Evolutionary conservation across 768 basidiomycete species (phyloP).

Genomic region (Jaapia argillacea): DNA sequence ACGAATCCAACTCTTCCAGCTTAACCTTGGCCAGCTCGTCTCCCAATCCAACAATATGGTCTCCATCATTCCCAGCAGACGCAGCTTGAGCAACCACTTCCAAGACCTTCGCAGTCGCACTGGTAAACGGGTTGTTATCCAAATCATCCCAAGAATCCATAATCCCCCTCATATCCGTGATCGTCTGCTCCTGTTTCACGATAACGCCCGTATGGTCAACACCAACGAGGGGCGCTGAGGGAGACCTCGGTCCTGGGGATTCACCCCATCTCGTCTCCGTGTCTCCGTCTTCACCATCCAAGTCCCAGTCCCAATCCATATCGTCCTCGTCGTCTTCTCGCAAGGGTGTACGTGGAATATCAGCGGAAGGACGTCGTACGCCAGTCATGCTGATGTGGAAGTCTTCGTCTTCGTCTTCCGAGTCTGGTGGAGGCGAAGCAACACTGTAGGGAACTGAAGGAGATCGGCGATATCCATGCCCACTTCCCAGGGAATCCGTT

Average conservation of each 20-base stretch:
- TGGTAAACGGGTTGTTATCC: too few relatives aligned
- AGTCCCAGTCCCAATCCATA: constrained; percentile 21
- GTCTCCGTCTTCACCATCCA: constrained; percentile 30
- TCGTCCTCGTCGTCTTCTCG: constrained; percentile 9
- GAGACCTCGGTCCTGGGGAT: constrained; percentile 53
- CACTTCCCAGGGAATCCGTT: constrained; percentile 5
- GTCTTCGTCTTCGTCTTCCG: constrained; percentile 51
- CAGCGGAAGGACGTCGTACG: constrained; percentile 23
- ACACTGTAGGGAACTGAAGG: constrained; percentile 46
- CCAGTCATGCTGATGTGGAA: constrained; percentile 24
- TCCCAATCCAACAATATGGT: too few relatives aligned
- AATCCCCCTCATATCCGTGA: constrained; percentile 52
- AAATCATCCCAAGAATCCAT: constrained; percentile 65
- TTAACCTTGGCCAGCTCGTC: constrained; percentile 22
- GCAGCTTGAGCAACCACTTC: constrained; percentile 30
- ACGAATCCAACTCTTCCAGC: constrained; percentile 31
- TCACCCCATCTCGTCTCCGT: constrained; percentile 46
- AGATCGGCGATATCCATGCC: constrained; percentile 34
- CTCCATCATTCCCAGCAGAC: constrained; percentile 9
- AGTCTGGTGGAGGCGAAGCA: constrained; percentile 66
- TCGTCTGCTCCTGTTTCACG: constrained; percentile 53
- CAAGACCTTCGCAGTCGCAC: constrained; percentile 35
- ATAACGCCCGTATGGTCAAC: constrained; percentile 19
- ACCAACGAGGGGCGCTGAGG: constrained; percentile 33
- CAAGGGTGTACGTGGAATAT: too few relatives aligned